Evolutionary conservation across 2,329 filamentous ascomycete species (phyloP), one percentile per base, ranked within the genome.

Genomic region (Ophiostoma pallidulum): DNA sequence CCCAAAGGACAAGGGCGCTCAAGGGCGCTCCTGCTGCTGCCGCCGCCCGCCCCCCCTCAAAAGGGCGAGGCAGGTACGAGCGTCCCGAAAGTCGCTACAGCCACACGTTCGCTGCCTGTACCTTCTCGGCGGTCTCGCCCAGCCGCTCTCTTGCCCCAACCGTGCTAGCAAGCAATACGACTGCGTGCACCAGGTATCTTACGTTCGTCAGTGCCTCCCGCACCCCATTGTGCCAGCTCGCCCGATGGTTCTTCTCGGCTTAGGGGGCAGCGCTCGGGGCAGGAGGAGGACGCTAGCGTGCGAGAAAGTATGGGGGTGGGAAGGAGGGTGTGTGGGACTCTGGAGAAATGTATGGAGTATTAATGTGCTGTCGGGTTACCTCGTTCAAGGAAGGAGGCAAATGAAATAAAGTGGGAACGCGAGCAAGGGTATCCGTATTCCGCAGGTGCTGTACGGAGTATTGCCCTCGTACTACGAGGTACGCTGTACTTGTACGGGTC

Each of bases 321-420:
- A 42, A 31, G 14, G 40, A 14, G 32, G 48, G 47, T 39, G 50
- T 33, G 45, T 47, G 41, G 44, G 42, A 52, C 48, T 48, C 42
- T 52, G 48, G 47, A 52, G 48, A 42, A n/a, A 47, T 28, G 45
- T 5, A 38, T 22, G 24, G 4, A 35, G 43, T 45, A n/a, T 26
- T 6, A 28, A 16, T 37, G n/a, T 16, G 19, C 6, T 14, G 35
- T 12, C 14, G 12, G 31, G 35, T 37, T 18, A 16, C 35, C 36
- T 22, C 19, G 36, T 38, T 28, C 19, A 33, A 32, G 36, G 41
- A 45, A 35, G 14, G 32, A 41, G 26, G 40, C 31, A 4, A 39
- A 14, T 13, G 24, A 19, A 36, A 24, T 10, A 22, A 24, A 38
- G 36, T 38, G 19, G 5, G 36, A 22, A 22, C 4, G 20, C 22